Evolutionary conservation across 306 rosid genomes (phyloP).

Genomic region (Vigna hirtella): DNA sequence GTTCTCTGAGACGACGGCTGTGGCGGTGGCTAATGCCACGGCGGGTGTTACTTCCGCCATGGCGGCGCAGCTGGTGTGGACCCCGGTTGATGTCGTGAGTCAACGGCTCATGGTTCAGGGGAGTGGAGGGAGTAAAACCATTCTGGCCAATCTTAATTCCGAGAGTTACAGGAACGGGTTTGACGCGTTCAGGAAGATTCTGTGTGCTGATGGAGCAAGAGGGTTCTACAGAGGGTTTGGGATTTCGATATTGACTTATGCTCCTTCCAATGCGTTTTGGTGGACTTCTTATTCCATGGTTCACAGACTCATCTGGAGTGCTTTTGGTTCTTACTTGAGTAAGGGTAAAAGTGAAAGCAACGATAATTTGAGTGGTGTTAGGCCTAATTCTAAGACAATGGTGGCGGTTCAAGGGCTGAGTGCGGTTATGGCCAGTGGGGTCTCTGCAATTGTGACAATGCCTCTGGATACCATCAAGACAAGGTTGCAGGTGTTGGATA

Average conservation of each 20-base stretch:
- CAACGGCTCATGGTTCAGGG: constrained; percentile 95
- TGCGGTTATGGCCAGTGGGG: constrained; percentile 93
- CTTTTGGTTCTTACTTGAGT: constrained; percentile 63
- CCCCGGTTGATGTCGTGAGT: constrained; percentile 93
- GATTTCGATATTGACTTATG: constrained; percentile 81
- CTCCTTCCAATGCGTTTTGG: constrained; percentile 98
- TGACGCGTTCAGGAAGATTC: constrained; percentile 84
- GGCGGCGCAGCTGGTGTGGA: constrained; percentile 97
- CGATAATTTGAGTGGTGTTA: constrained; percentile 41
- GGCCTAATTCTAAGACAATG: constrained; percentile 68
- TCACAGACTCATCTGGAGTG: constrained; percentile 76
- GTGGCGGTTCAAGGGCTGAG: constrained; percentile 83
- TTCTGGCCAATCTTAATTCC: constrained; percentile 52
- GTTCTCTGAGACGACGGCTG: constrained; percentile 75
- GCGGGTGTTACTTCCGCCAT: constrained; percentile 90
- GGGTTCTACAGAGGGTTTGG: constrained; percentile 97
- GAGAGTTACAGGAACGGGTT: constrained; percentile 75
- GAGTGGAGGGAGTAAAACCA: constrained; percentile 39
- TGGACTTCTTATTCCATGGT: constrained; percentile 95
- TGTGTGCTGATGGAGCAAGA: constrained; percentile 73
- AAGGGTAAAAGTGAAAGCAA: constrained; percentile 44
- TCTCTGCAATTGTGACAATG: constrained; percentile 88
- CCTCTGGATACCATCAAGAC: constrained; percentile 91
- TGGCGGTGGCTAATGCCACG: constrained; percentile 76
- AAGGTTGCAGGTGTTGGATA: constrained; percentile 91